Percentiles rank a stretch among this genome's conserved stretches.
Conservation (phyloP, 768 basidiomycete species). For the Lactifluus rugatus region DNA sequence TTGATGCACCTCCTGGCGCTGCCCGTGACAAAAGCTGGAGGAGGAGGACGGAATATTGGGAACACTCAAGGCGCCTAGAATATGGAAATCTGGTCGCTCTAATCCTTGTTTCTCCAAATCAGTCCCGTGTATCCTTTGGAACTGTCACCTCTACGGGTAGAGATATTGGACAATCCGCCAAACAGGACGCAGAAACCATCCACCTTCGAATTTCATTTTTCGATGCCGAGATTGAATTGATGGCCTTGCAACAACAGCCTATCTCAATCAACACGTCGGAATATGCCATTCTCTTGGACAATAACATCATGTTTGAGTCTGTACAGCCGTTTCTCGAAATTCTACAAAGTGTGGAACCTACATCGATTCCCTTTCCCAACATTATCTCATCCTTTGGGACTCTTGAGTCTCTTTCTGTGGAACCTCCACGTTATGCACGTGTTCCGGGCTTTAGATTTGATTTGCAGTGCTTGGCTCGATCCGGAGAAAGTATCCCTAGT, state of each 20-base stretch:
- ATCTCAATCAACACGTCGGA: conserved; percentile 20
- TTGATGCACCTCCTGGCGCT: conserved; percentile 47
- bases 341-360: conserved; percentile 3
- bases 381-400: not conserved
- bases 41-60: conserved; percentile 48
- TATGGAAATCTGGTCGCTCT: conserved; percentile 58
- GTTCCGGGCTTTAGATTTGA: conserved; percentile 46
- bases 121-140: conserved; percentile 39
- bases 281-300: conserved; percentile 12
- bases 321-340: conserved; percentile 5
- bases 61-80: conserved; percentile 48
- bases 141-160: conserved; percentile 33
- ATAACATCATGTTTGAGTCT: conserved; percentile 10
- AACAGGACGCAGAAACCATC: conserved; percentile 27
- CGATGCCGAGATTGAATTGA: conserved; percentile 44
- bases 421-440: not conserved
- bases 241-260: conserved; percentile 30
- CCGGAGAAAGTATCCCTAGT: conserved; percentile 28
- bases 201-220: conserved; percentile 50
- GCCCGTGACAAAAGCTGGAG: conserved; percentile 34
- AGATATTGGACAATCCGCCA: conserved; percentile 39
- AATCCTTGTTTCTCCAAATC: conserved; percentile 26
- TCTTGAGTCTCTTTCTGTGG: not conserved
- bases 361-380: conserved; percentile 5
- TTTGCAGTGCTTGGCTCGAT: conserved; percentile 35